A percentile compares a stretch with the other conserved stretches of the same genome.
phyloP scores from a whole-genome alignment of 495 filamentous ascomycete species.

The Penicillium arizonense region DNA sequence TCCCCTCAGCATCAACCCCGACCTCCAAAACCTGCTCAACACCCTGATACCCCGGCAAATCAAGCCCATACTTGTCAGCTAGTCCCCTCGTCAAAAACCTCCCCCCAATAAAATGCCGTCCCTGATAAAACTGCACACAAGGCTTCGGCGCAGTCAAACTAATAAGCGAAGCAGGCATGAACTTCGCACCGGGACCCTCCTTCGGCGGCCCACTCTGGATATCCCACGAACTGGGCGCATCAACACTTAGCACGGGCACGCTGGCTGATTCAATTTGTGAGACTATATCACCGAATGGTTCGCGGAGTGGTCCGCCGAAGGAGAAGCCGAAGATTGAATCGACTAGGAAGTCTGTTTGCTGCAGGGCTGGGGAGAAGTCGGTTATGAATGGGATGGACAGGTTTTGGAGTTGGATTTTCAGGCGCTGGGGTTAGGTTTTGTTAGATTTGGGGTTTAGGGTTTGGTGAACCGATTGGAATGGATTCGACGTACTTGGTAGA shows the following conservation, averaged over 20 bases:
- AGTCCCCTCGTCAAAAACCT: constrained; percentile 81
- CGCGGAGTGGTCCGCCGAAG: constrained; percentile 87
- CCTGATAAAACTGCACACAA: constrained; percentile 77
- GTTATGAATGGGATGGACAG: constrained; percentile 82
- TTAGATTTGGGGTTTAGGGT: neutral
- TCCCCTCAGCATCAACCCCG: constrained; percentile 52
- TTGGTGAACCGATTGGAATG: neutral
- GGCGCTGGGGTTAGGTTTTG: constrained; percentile 50
- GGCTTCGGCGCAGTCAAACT: constrained; percentile 95
- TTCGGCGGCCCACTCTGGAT: constrained; percentile 81
- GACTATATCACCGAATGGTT: constrained; percentile 83
- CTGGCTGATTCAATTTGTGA: constrained; percentile 66
- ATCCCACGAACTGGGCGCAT: constrained; percentile 92
- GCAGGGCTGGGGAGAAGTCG: constrained; percentile 68
- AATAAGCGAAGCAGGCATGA: constrained; percentile 74
- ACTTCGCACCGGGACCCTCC: constrained; percentile 73
- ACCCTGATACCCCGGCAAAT: constrained; percentile 79
- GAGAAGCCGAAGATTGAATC: constrained; percentile 98
- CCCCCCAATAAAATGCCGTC: constrained; percentile 86
- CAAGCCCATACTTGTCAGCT: constrained; percentile 82
- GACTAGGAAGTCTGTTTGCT: constrained; percentile 72
- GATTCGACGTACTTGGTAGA: constrained; percentile 64
- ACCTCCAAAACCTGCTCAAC: constrained; percentile 89
- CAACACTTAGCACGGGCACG: constrained; percentile 81
- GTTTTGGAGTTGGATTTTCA: constrained; percentile 77